Evolutionary conservation across 2,329 filamentous ascomycete species (phyloP), one percentile per base, ranked within the genome.

Genomic region (Fusarium xylarioides): DNA sequence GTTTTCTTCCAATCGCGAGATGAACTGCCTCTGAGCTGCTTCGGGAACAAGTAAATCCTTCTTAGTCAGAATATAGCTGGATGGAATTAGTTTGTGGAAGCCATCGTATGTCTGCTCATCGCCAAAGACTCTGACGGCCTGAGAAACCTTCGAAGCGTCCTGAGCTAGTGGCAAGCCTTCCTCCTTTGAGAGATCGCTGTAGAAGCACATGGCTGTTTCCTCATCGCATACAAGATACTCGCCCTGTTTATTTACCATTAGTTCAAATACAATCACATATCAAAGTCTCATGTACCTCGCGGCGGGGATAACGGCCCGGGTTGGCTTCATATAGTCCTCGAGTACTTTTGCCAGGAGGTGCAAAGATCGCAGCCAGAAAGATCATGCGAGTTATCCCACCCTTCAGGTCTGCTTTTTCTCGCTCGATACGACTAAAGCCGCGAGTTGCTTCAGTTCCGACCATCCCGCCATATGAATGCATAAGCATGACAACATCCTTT

Each of bases 391-490:
- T 7, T 19, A 68, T 68, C 1, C 64, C 64, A 5, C 66, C 64
- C 11, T 46, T 50, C 0, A 56, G 21, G 0, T 56, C 66, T 19
- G 21, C 15, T 7, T 56, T 56, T 11, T 63, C 56, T 2, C 64
- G 18, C 18, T 68, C 64, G 6, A 15, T 4, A 1, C 49, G 34
- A 18, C 64, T 46, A 11, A 68, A 5, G 2, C 64, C 38, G 4
- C 49, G 43, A 7, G 47, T 63, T 8, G 64, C 66, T 35, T 68
- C 64, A 1, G 64, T 68, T 2, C 66, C 64, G 1, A 63, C 64
- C 56, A 68, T 68, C 1, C 66, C 66, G 4, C 66, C 66, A 38
- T 68, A 68, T 1, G 64, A 68, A n/a, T 68, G 64, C 64, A 68
- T 68, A 4, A 68, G 66, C 8, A 68, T 4, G 9, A 68, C 56